Evolutionary conservation across 805 yeast species (phyloP).

Genomic region (Maudiozyma serrabonitensis): DNA sequence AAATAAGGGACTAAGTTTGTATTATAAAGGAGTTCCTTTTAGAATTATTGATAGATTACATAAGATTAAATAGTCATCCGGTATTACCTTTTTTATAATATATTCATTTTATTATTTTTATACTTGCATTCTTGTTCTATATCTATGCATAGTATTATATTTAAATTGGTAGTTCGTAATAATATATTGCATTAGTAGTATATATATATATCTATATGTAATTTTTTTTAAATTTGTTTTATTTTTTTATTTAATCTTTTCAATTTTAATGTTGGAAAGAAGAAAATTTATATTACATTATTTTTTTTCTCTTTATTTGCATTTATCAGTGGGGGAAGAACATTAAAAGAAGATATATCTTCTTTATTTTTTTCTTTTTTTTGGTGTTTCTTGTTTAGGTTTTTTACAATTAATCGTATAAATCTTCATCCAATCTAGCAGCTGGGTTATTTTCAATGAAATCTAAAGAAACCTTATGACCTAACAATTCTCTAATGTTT

Average conservation of each 20-base stretch:
- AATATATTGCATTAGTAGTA: no score
- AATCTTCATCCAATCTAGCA: slow-evolving; percentile 84
- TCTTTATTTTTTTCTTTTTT: neutral
- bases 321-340: neutral
- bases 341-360: no score
- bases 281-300: neutral
- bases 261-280: neutral
- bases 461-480: slow-evolving; percentile 92
- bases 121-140: neutral
- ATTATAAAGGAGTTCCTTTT: slow-evolving; percentile 26
- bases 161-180: no score
- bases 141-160: neutral
- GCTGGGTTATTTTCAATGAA: slow-evolving; percentile 96
- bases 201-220: no score
- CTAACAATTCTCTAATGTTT: slow-evolving; percentile 91
- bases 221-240: neutral
- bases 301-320: no score
- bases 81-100: neutral
- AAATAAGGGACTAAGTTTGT: slow-evolving; percentile 21
- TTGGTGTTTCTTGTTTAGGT: neutral
- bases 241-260: neutral
- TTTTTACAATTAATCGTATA: slow-evolving; percentile 27
- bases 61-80: neutral
- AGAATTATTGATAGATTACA: slow-evolving; percentile 9
- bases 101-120: neutral